Evolutionary conservation across 2,329 filamentous ascomycete genomes (phyloP).

Genomic region (Talaromyces albobiverticillius): DNA sequence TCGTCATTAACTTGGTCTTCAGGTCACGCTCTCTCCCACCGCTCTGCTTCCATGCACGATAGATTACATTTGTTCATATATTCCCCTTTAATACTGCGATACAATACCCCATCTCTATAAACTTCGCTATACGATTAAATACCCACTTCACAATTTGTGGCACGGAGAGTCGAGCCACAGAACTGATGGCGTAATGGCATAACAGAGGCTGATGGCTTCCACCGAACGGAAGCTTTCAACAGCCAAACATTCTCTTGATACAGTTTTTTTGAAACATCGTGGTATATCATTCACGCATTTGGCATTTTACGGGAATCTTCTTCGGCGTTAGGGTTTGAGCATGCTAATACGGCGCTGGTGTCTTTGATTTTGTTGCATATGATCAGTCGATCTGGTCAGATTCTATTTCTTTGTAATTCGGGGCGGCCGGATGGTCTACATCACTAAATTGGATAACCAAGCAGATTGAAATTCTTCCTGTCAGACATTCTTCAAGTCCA

Average conservation of each 20-base stretch:
- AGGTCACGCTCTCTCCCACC: conserved; percentile 34
- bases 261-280: background rate
- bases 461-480: background rate
- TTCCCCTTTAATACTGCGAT: background rate
- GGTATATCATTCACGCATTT: conserved; percentile 7
- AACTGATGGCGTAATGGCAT: conserved; percentile 1
- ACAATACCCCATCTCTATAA: conserved; percentile 2
- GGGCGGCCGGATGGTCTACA: too few species aligned
- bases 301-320: background rate
- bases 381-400: background rate
- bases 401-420: background rate
- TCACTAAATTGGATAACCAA: too few species aligned
- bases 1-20: background rate
- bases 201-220: background rate
- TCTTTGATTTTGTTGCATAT: background rate
- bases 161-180: background rate
- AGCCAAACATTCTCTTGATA: background rate
- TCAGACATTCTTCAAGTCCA: background rate
- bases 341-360: background rate
- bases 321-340: background rate
- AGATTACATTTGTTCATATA: background rate
- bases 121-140: conserved; percentile 3
- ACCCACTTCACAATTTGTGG: background rate
- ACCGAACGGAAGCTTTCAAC: too few species aligned
- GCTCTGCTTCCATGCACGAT: conserved; percentile 43